Evolutionary conservation across 306 rosid genomes (phyloP).

Genomic region (Abrus pulchellus): DNA sequence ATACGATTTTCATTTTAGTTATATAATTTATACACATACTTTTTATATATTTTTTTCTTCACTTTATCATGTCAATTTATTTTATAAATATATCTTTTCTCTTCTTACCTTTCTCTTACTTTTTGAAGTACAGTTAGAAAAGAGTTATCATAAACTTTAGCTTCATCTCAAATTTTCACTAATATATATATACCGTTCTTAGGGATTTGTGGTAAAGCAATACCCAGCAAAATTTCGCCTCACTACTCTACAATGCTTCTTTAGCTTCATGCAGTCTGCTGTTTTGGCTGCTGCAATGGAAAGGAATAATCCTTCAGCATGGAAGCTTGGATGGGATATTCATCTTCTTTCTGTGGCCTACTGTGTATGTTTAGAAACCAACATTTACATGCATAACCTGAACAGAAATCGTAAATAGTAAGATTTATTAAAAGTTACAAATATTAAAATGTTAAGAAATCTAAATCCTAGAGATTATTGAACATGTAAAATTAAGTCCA

Average conservation of each 20-base stretch:
- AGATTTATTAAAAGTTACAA: neutral
- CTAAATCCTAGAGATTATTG: neutral
- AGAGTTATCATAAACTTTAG: neutral
- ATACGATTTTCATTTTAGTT: neutral
- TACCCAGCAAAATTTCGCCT: conserved; percentile 89
- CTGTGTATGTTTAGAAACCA: conserved; percentile 67
- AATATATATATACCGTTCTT: conserved; percentile 10
- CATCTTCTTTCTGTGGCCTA: conserved; percentile 86
- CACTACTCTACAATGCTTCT: conserved; percentile 74
- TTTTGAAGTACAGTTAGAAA: too few relatives aligned
- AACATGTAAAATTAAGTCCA: neutral
- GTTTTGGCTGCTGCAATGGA: conserved; percentile 68
- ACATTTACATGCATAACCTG: neutral
- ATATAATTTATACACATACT: too few relatives aligned
- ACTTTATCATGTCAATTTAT: too few relatives aligned
- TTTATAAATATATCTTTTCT: too few relatives aligned
- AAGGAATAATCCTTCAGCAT: conserved; percentile 68
- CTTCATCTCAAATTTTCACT: neutral
- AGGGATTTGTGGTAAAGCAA: conserved; percentile 76
- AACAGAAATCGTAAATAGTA: neutral
- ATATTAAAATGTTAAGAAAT: neutral
- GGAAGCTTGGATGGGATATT: conserved; percentile 94
- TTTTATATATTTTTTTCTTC: too few relatives aligned
- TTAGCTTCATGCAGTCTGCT: conserved; percentile 74
- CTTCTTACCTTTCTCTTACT: too few relatives aligned